Percentiles rank a stretch among this genome's conserved stretches.
phyloP scores from a whole-genome alignment of 139 green algal genomes.

The Chlorokybus atmophyticus region DNA sequence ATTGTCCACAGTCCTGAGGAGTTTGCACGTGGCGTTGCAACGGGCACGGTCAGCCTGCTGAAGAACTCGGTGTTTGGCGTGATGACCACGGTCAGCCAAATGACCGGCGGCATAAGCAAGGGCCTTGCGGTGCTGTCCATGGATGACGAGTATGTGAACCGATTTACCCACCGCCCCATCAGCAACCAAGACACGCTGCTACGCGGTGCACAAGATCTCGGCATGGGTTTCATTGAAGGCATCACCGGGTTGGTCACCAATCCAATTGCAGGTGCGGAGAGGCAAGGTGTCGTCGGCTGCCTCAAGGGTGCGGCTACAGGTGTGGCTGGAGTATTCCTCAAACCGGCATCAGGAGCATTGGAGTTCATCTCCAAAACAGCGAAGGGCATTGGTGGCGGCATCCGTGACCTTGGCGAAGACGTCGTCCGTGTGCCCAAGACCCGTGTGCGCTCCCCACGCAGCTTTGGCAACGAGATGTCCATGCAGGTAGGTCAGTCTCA shows the following conservation, averaged over 20 bases:
- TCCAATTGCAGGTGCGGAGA: conserved; percentile 29
- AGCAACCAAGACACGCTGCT: conserved; percentile 5
- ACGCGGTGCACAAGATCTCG: conserved; percentile 26
- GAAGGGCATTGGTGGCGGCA: conserved; percentile 23
- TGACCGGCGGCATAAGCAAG: conserved; percentile 33
- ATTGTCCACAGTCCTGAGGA: conserved; percentile 32
- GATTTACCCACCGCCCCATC: conserved; percentile 15
- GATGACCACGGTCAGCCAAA: conserved; percentile 31
- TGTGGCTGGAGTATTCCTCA: conserved; percentile 32
- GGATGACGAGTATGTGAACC: conserved; percentile 41
- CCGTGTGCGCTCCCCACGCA: background rate
- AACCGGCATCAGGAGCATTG: conserved; percentile 37
- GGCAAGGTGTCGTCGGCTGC: conserved; percentile 25
- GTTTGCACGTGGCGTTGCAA: conserved; percentile 29
- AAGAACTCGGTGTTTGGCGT: conserved; percentile 39
- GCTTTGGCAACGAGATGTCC: too few relatives aligned
- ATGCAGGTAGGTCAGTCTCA: too few relatives aligned
- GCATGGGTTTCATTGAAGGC: conserved; percentile 35
- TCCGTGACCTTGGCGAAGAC: conserved; percentile 20
- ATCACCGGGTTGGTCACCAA: conserved; percentile 37
- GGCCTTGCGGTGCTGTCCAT: conserved; percentile 36
- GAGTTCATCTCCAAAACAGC: conserved; percentile 32
- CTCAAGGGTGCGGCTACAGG: conserved; percentile 34
- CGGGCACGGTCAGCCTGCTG: conserved; percentile 34
- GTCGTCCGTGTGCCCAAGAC: background rate